A percentile compares a stretch with the other conserved stretches of the same genome.
These are phyloP conservation scores for Wickerhamomyces bovis DNA, from an alignment of 805 yeast species.

Conservation along the genomic window DNA sequence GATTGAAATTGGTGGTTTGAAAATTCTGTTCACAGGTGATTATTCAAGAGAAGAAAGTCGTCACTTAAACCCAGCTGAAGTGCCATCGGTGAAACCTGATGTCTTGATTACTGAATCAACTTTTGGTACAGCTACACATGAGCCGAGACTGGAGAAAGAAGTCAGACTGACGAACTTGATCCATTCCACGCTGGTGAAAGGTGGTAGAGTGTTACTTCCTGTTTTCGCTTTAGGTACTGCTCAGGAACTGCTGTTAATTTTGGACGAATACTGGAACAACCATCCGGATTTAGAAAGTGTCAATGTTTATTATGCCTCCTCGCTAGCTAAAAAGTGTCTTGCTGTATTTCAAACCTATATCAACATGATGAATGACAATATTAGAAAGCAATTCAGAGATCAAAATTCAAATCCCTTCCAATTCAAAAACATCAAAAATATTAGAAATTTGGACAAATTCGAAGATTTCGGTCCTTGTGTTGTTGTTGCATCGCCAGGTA, in stretches of 20 bases:
- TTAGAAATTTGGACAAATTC: constrained; percentile 73
- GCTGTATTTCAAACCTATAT: constrained; percentile 96
- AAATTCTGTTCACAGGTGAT: constrained; percentile 90
- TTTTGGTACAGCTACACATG: constrained; percentile 96
- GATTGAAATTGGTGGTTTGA: constrained; percentile 89
- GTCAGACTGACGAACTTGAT: constrained; percentile 71
- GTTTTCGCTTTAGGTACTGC: constrained; percentile 97
- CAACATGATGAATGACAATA: constrained; percentile 94
- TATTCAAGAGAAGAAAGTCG: constrained; percentile 94
- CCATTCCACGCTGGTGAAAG: constrained; percentile 76
- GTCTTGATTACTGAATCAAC: constrained; percentile 91
- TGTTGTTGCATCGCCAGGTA: constrained; percentile 95
- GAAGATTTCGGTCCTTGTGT: constrained; percentile 96
- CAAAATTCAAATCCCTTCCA: constrained; percentile 85
- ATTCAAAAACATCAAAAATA: constrained; percentile 76
- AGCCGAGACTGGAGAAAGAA: constrained; percentile 84
- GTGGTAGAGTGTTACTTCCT: constrained; percentile 89
- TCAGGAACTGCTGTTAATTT: constrained; percentile 81
- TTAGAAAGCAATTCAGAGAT: constrained; percentile 68
- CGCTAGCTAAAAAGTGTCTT: constrained; percentile 91
- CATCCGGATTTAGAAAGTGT: constrained; percentile 78
- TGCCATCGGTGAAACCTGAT: constrained; percentile 85
- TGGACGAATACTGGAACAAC: constrained; percentile 91
- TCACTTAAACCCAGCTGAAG: constrained; percentile 91
- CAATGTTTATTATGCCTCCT: constrained; percentile 86